Conservation (phyloP, 1,284 basidiomycete species). For the Puccinia polysora region DNA sequence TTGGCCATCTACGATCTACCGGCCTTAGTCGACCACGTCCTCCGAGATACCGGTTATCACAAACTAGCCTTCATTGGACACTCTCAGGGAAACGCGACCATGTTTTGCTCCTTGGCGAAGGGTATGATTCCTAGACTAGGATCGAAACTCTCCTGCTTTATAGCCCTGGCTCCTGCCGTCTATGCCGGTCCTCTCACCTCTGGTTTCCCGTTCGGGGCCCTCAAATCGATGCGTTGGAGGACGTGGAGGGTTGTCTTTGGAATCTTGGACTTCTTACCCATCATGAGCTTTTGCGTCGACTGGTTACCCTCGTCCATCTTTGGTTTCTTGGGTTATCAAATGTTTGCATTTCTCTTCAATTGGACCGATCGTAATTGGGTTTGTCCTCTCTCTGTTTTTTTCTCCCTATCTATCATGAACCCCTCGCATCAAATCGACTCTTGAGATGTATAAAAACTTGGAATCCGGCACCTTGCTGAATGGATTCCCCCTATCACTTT, state of each 20-base stretch:
- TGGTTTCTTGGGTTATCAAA: slow-evolving; percentile 57
- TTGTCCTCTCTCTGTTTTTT: no score
- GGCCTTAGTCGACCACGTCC: slow-evolving; percentile 61
- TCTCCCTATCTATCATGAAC: no score
- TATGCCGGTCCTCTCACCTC: slow-evolving; percentile 61
- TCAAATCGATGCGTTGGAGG: slow-evolving; percentile 59
- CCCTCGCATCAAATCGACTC: no score
- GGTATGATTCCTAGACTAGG: slow-evolving; percentile 62
- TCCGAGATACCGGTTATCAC: slow-evolving; percentile 56
- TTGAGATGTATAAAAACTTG: no score
- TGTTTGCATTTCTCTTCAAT: slow-evolving; percentile 63
- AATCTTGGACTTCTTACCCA: slow-evolving; percentile 62
- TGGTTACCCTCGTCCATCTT: slow-evolving; percentile 53
- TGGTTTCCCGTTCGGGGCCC: slow-evolving; percentile 60
- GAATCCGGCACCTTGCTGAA: no score
- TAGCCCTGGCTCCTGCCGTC: slow-evolving; percentile 62
- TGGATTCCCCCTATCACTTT: no score
- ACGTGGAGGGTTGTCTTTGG: slow-evolving; percentile 61
- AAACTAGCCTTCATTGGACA: slow-evolving; percentile 59
- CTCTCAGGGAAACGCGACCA: slow-evolving; percentile 53
- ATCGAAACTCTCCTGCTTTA: slow-evolving; percentile 59
- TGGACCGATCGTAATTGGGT: slow-evolving; percentile 65
- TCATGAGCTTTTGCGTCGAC: slow-evolving; percentile 61
- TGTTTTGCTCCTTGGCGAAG: slow-evolving; percentile 53
- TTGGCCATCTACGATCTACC: slow-evolving; percentile 63